Percentiles rank a stretch among this genome's conserved stretches.
phyloP scores from a whole-genome alignment of 345 rosid species.

The Lepidium africanum region DNA sequence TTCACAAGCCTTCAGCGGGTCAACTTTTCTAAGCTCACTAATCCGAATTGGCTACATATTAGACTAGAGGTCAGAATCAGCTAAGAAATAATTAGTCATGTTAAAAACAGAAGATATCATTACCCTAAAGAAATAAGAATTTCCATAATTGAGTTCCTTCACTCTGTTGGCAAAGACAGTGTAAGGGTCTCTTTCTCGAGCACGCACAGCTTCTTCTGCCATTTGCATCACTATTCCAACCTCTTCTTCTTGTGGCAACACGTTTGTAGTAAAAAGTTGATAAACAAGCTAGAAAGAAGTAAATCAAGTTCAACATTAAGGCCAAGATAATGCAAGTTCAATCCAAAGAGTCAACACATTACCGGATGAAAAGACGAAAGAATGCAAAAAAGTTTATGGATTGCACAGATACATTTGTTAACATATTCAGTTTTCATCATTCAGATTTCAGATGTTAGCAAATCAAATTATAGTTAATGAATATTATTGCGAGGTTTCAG shows the following conservation, averaged over 20 bases:
- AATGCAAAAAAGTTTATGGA: neutral
- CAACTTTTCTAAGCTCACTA: conserved; percentile 64
- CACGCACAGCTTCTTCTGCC: conserved; percentile 83
- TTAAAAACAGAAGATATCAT: conserved; percentile 16
- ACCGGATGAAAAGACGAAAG: neutral
- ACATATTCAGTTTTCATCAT: neutral
- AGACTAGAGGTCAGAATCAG: conserved; percentile 12
- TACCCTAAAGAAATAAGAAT: conserved; percentile 90
- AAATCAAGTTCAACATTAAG: neutral
- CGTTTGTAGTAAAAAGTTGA: conserved; percentile 67
- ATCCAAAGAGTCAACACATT: neutral
- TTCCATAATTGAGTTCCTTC: conserved; percentile 83
- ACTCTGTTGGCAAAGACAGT: conserved; percentile 78
- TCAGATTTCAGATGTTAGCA: neutral
- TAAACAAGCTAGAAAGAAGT: conserved; percentile 63
- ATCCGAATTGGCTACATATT: conserved; percentile 64
- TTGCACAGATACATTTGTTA: neutral
- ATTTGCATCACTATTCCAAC: conserved; percentile 86
- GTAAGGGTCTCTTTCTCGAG: conserved; percentile 89
- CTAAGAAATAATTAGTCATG: neutral
- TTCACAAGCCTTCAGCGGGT: conserved; percentile 84
- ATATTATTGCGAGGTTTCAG: neutral
- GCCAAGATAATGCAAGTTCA: neutral
- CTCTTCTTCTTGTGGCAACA: conserved; percentile 80
- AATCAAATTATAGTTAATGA: neutral